Base-by-base conservation (phyloP, 2,329 filamentous ascomycete species). In the Teratosphaeria epicoccoides region DNA sequence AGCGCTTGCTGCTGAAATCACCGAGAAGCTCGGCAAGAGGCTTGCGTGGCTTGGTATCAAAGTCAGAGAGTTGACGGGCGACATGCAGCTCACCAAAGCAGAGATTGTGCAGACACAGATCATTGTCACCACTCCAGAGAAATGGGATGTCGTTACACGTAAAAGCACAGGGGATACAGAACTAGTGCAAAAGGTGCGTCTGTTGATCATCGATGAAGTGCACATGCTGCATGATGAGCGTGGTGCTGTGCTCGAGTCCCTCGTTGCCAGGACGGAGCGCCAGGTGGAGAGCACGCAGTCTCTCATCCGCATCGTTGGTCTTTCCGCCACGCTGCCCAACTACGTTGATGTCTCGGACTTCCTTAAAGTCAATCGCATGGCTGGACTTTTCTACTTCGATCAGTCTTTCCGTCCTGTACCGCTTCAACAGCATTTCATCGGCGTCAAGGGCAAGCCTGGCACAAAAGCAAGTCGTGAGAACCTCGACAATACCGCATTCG, bases 211-310 rank as follows among this genome's bases (percentile, higher is more conserved):
- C 56, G 93, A 98, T 68, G 93, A 98, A 72, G 93, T 98, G 1
- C 93, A 98, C 66, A 98, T 98, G 94, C 83, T 98, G 62, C 94
- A 98, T 63, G 93, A 98, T 67, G 93, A 97, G 69, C 83, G 93
- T 67, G 93, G 93, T 64, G 89, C 94, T 11, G 94, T 98, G 0
- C 78, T 99, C 24, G 93, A 99, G 66, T 96, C 91, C 5, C 76
- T 99, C 22, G 94, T 98, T 14, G 93, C 93, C 10, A 82, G 93
- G 61, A 99, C 94, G 0, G 85, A 97, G 71, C 79, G 93, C 57
- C 93, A 98, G 64, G 94, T 98, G 0, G 94, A 99, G 71, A 96
- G 90, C 68, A 98, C 93, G 0, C 93, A 98, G 68, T 96, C 89
- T 1, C 77, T 98, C 46, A 98, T 99, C 64, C 87, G 94, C 23